Percentiles rank a stretch among this genome's conserved stretches.
phyloP scores from a whole-genome alignment of 805 yeast genomes.

The Blastobotrys robertii region DNA sequence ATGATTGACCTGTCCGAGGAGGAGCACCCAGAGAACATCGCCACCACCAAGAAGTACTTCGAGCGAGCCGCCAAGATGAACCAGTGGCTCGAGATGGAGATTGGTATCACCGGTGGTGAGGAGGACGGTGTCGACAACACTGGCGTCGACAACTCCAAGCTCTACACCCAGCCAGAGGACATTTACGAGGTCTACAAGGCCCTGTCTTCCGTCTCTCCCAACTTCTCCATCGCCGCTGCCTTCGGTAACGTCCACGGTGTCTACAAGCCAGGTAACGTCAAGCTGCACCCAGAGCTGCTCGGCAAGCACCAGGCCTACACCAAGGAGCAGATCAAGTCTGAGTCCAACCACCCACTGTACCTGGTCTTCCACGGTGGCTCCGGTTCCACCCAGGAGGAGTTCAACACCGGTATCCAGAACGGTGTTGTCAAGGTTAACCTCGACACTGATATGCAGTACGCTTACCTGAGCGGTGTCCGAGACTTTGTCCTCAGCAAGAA shows the following conservation, averaged over 20 bases:
- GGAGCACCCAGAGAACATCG: slow-evolving; percentile 90
- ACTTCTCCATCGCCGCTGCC: slow-evolving; percentile 99
- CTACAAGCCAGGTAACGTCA: slow-evolving; percentile 98
- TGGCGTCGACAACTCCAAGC: slow-evolving; percentile 71
- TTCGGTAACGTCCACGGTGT: slow-evolving; percentile 99
- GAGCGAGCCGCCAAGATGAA: slow-evolving; percentile 84
- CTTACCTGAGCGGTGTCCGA: slow-evolving; percentile 94
- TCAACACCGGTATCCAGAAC: slow-evolving; percentile 76
- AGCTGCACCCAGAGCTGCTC: slow-evolving; percentile 81
- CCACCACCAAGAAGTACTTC: slow-evolving; percentile 89
- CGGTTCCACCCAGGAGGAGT: slow-evolving; percentile 89
- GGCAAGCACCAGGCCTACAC: slow-evolving; percentile 95
- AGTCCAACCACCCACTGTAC: slow-evolving; percentile 65
- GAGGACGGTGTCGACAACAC: slow-evolving; percentile 99
- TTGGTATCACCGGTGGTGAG: slow-evolving; percentile 99
- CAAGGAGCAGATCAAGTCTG: slow-evolving; percentile 48
- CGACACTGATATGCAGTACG: slow-evolving; percentile 98
- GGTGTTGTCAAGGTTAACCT: slow-evolving; percentile 99
- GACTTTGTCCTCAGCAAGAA: slow-evolving; percentile 93
- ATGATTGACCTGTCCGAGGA: slow-evolving; percentile 98
- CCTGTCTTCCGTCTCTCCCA: slow-evolving; percentile 81
- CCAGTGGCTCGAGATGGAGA: slow-evolving; percentile 99
- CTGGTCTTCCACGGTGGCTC: slow-evolving; percentile 99
- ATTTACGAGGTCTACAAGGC: slow-evolving; percentile 89
- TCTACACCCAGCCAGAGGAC: slow-evolving; percentile 94